Evolutionary conservation across 345 rosid genomes (phyloP).

Genomic region (Brassica juncea): DNA sequence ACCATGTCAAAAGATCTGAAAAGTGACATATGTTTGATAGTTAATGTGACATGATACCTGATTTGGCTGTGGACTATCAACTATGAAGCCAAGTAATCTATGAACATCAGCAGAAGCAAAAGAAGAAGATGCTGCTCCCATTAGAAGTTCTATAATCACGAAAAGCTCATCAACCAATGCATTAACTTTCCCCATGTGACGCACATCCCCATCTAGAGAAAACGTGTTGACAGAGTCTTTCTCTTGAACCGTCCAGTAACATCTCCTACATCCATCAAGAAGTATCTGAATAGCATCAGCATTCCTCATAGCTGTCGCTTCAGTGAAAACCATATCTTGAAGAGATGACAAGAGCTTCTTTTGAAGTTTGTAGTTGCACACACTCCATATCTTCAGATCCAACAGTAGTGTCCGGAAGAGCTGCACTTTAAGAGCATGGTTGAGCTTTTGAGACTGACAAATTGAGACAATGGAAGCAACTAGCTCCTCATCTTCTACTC

Average conservation of each 20-base stretch:
- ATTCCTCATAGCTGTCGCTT: constrained; percentile 81
- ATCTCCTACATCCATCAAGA: constrained; percentile 93
- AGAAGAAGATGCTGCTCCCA: constrained; percentile 79
- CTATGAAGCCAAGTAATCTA: constrained; percentile 80
- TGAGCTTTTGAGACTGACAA: constrained; percentile 78
- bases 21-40: not conserved
- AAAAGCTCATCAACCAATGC: constrained; percentile 96
- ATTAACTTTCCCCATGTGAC: constrained; percentile 87
- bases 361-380: constrained; percentile 88
- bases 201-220: constrained; percentile 51
- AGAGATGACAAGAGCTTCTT: constrained; percentile 90
- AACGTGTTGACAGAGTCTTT: constrained; percentile 75
- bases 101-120: constrained; percentile 67
- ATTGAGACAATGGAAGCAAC: constrained; percentile 81
- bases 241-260: constrained; percentile 87
- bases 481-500: constrained; percentile 86
- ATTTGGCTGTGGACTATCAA: constrained; percentile 94
- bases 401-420: constrained; percentile 76
- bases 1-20: constrained; percentile 5
- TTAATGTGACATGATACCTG: constrained; percentile 55
- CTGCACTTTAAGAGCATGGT: constrained; percentile 85
- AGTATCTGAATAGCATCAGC: constrained; percentile 98
- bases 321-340: constrained; percentile 96
- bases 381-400: constrained; percentile 94
- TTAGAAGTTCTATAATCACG: constrained; percentile 90